Percentiles rank a stretch among this genome's conserved stretches.
These are phyloP conservation scores for Dioszegia crocea DNA, from an alignment of 768 basidiomycete genomes.

Conservation along the genomic window DNA sequence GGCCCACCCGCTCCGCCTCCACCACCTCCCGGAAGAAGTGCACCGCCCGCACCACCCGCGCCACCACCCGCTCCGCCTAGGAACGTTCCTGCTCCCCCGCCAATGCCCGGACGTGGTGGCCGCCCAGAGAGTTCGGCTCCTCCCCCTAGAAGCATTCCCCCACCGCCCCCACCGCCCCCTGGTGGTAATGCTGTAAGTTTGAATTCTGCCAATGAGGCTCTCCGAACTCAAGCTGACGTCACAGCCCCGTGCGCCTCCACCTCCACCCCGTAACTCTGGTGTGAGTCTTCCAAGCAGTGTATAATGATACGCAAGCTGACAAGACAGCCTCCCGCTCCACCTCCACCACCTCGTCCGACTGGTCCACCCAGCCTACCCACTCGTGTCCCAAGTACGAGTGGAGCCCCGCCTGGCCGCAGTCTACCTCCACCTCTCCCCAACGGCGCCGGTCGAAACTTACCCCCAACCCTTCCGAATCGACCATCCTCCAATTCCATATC, in stretches of 20 bases:
- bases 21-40: conserved; percentile 7
- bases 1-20: conserved; percentile 32
- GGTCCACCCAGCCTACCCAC: conserved; percentile 21
- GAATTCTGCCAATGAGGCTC: too few species aligned
- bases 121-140: conserved; percentile 7
- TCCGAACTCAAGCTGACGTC: not conserved
- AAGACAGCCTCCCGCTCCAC: conserved; percentile 15
- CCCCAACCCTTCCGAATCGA: conserved; percentile 18
- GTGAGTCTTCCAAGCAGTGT: too few species aligned
- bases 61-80: conserved; percentile 24
- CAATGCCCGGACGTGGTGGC: conserved; percentile 29
- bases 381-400: conserved; percentile 5
- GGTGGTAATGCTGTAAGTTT: conserved; percentile 13
- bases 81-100: conserved; percentile 30
- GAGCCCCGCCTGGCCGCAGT: conserved; percentile 8
- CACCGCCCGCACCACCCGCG: conserved; percentile 14
- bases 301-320: too few species aligned
- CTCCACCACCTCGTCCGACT: conserved; percentile 27
- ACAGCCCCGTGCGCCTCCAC: too few species aligned
- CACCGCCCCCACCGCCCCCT: conserved; percentile 22
- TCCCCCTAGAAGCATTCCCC: conserved; percentile 14
- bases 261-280: too few species aligned
- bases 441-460: conserved; percentile 32
- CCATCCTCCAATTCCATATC: conserved; percentile 14
- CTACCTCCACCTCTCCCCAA: conserved; percentile 18